These are phyloP conservation scores for Primulina huaijiensis DNA, from an alignment of 257 asterid species.

Conservation along the genomic window DNA sequence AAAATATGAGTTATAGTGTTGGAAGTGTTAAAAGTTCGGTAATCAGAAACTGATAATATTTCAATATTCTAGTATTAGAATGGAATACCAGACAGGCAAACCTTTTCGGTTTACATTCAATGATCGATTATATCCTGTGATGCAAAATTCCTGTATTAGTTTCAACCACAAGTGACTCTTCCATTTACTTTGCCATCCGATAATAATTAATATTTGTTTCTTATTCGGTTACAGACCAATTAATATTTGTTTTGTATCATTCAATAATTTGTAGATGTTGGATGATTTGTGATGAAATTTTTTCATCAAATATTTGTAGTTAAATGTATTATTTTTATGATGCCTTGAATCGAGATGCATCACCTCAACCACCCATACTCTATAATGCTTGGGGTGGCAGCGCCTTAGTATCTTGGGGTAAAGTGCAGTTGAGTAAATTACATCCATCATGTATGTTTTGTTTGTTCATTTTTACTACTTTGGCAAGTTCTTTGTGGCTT, in stretches of 20 bases:
- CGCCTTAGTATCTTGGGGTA: no score
- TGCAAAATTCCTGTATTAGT: not conserved
- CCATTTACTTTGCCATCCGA: not conserved
- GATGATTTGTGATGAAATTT: not conserved
- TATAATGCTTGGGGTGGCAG: no score
- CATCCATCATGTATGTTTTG: no score
- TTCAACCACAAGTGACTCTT: not conserved
- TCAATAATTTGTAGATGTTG: not conserved
- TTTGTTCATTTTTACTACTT: no score
- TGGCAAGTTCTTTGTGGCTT: no score
- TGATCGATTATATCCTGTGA: not conserved
- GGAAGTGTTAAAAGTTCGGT: slow-evolving; percentile 14
- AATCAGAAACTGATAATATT: slow-evolving; percentile 23
- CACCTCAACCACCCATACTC: no score
- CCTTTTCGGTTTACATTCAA: slow-evolving; percentile 12
- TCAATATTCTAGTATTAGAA: slow-evolving; percentile 22
- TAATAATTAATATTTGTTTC: no score
- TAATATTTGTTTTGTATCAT: no score
- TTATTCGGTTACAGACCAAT: no score
- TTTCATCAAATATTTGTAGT: not conserved
- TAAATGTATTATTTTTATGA: no score
- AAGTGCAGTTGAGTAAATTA: no score
- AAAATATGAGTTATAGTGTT: slow-evolving; percentile 3
- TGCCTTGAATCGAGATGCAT: no score
- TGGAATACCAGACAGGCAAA: slow-evolving; percentile 17